Conservation (phyloP, 2,329 filamentous ascomycete genomes). For the Ustulina deusta region DNA sequence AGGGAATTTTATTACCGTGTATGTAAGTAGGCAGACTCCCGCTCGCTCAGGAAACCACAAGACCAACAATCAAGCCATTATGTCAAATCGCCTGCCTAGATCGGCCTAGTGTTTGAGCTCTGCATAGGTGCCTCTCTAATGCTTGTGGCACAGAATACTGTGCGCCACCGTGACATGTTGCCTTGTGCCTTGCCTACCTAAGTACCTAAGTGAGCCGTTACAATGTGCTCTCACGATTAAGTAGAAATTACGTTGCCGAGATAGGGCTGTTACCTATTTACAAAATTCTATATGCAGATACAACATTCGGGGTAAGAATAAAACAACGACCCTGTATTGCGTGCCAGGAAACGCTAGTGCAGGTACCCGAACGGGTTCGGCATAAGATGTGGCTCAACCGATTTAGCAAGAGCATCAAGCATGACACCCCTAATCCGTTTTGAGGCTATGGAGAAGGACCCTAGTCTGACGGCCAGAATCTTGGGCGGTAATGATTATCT, state of each 20-base stretch:
- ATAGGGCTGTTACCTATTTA: background rate
- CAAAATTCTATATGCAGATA: too few relatives aligned
- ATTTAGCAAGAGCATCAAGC: background rate
- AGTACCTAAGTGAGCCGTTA: too few relatives aligned
- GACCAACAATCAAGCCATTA: conserved; percentile 5
- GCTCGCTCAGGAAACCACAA: background rate
- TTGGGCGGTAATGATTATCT: conserved; percentile 1
- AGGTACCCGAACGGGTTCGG: conserved; percentile 4
- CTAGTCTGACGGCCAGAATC: conserved; percentile 8
- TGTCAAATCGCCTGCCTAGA: conserved; percentile 20
- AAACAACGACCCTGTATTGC: too few relatives aligned
- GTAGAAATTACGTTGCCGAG: too few relatives aligned
- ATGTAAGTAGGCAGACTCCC: too few relatives aligned
- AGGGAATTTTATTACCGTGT: background rate
- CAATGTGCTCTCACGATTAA: too few relatives aligned
- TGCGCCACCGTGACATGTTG: too few relatives aligned
- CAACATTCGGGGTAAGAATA: too few relatives aligned
- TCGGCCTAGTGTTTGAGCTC: conserved; percentile 10
- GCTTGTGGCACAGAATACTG: too few relatives aligned
- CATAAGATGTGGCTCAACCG: conserved; percentile 6
- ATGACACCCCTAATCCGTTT: conserved; percentile 26
- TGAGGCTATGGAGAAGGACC: conserved; percentile 28
- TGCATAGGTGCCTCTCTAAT: too few relatives aligned
- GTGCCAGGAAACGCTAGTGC: too few relatives aligned
- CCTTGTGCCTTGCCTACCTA: too few relatives aligned